Evolutionary conservation across 2,329 filamentous ascomycete species (phyloP), one percentile per base, ranked within the genome.

Genomic region (Pestalotiopsis sp.): DNA sequence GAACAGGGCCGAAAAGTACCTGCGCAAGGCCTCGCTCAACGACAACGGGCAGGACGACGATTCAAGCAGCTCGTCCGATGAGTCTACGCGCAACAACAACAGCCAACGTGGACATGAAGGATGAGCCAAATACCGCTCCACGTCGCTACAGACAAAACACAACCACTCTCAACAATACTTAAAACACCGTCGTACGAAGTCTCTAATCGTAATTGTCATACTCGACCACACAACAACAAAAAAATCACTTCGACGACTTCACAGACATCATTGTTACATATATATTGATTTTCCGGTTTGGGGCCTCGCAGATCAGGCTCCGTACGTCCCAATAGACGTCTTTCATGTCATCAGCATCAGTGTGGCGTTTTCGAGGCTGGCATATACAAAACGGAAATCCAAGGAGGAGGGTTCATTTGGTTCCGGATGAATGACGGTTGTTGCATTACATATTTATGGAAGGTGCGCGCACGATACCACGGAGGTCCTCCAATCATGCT

Each of bases 11-110:
- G 79, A 81, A 70, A 83, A 82, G 74, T 78, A 84, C 7, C 72
- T 88, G 72, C 83, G 83, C 66, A 83, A 85, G 70, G 86, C 86
- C 12, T 86, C 87, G 67, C 27, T 59, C 11, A 58, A 38, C 23
- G 66, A 58, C 25, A 52, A 36, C 39, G 66, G 49, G 66, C 80
- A 84, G 20, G 77, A 81, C 36, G 83, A 85, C 12, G 61, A 64
- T 17, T 52, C 41, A 9, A 78, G 76, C 69, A 78, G 76, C 70
- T 78, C 76, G n/a, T 67, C 65, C 45, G 62, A 67, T 25, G 36
- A 67, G 65, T 67, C 68, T 23, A 67, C 65, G 12, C 65, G 66
- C 36, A 49, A 67, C 17, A 7, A 59, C 4, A 52, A 27, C n/a
- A 58, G 39, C 12, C 59, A 49, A 17, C 57, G 49, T 39, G 31